Evolutionary conservation across 768 basidiomycete species (phyloP), one percentile per base, ranked within the genome.

Genomic region (Amanita fuliginea): DNA sequence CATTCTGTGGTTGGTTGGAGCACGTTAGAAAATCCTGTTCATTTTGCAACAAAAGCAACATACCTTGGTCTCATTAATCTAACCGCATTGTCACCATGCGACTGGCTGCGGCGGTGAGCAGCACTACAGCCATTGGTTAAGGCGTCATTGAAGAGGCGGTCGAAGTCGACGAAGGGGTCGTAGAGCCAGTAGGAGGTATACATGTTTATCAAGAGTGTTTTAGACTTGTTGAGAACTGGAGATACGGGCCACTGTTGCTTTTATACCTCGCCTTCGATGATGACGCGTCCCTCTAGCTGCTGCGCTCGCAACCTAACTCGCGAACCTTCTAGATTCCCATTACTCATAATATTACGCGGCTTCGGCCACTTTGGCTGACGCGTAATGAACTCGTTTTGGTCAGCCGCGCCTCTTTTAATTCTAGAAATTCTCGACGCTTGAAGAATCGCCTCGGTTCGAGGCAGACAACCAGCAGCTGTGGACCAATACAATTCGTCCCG

Each of bases 1-100:
- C 73, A 81, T 73, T 56, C 78, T 80, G 52, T 13, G 3, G 10
- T 32, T n/a, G n/a, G n/a, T n/a, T 9, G 42, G n/a, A 24, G 16
- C 14, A 9, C 7, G 14, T 22, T 18, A 4, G 40, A 11, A 32
- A 11, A 32, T 28, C 7, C 19, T 21, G 22, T 22, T 4, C 22
- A 36, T n/a, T 35, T 24, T 1, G 5, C 22, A 21, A 33, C 3
- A 21, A 33, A 19, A 14, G 9, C 9, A 30, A 16, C 11, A 22
- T 42, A 42, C 24, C 16, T 42, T 28, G 42, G 37, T 18, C 37
- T 19, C 9, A 6, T 18, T 37, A 4, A 2, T 22, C 22, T 22
- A 4, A 4, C 22, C 2, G 9, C 16, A 0, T 11, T 39, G 37
- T 39, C 16, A 14, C 8, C 36, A 9, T 16, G 16, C 16, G 2